Conservation (phyloP, 495 filamentous ascomycete genomes). For the Neurospora sp. region DNA sequence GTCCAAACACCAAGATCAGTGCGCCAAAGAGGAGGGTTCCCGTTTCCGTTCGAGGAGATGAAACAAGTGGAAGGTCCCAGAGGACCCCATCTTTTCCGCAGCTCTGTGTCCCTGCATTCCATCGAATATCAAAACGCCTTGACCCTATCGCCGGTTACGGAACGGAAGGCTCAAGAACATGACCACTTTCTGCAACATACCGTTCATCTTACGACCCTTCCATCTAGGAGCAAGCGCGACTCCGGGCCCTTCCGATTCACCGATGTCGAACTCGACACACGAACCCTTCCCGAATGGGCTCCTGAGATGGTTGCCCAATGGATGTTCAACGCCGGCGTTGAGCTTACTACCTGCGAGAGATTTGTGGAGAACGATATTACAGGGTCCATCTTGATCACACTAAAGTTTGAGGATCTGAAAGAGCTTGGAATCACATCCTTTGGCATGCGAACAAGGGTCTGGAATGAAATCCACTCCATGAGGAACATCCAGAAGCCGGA, state of each 20-base stretch:
- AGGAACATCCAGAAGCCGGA: constrained; percentile 49
- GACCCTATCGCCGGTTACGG: constrained; percentile 53
- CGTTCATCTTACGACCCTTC: constrained; percentile 22
- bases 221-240: constrained; percentile 20
- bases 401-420: constrained; percentile 89
- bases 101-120: constrained; percentile 38
- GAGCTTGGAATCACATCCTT: constrained; percentile 91
- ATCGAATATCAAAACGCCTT: constrained; percentile 52
- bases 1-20: constrained; percentile 56
- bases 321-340: constrained; percentile 65
- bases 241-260: constrained; percentile 37
- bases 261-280: constrained; percentile 45
- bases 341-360: constrained; percentile 62
- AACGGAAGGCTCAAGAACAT: constrained; percentile 27
- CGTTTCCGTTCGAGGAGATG: constrained; percentile 21
- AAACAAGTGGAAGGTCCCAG: constrained; percentile 67
- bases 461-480: constrained; percentile 71
- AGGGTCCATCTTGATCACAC: constrained; percentile 66
- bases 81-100: constrained; percentile 84
- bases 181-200: constrained; percentile 24
- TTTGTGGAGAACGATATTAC: constrained; percentile 88
- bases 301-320: constrained; percentile 68
- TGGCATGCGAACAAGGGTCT: constrained; percentile 75
- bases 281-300: constrained; percentile 53
- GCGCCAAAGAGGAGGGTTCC: constrained; percentile 23